Evolutionary conservation across 495 filamentous ascomycete species (phyloP), one percentile per base, ranked within the genome.

Genomic region (Podospora tetraspora): DNA sequence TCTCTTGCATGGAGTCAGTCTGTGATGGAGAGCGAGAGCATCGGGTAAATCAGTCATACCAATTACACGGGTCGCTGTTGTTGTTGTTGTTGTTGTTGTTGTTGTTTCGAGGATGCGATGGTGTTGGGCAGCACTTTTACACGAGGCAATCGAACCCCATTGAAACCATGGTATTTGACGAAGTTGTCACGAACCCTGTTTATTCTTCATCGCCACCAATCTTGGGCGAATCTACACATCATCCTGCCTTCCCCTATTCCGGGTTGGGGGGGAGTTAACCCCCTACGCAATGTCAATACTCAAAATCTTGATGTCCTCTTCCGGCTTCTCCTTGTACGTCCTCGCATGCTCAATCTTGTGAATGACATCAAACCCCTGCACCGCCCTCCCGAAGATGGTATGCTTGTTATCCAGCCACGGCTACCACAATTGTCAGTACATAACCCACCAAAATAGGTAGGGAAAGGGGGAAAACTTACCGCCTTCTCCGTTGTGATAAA

Each of bases 401-500:
- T 99, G 95, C 78, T 97, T 97, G 67, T 89, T 89, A 76, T 99
- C 95, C 66, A 99, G 80, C 96, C 96, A 99, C 16, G 93, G 89
- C 85, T 88, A 68, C 16, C 11, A 25, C 21, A 43, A 59, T 0
- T 1, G 69, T 72, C 66, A 75, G 69, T 9, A 34, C 32, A 43
- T 13, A 43, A 37, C 34, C 12, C 34, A n/a, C n/a, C n/a, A n/a
- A n/a, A n/a, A n/a, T n/a, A n/a, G n/a, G n/a, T n/a, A n/a, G n/a
- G n/a, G n/a, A n/a, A n/a, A n/a, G n/a, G n/a, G n/a, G n/a, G n/a
- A n/a, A 58, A 64, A 79, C 83, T 78, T 75, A 87, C 85, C 13
- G 95, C 92, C 81, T 95, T 95, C 77, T 98, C 95, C 2, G 95
- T 97, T 7, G 95, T 98, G 68, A 99, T 97, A 72, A 99, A 99